Evolutionary conservation across 1,284 basidiomycete species (phyloP), one percentile per base, ranked within the genome.

Genomic region (Leccinum pachyderme): DNA sequence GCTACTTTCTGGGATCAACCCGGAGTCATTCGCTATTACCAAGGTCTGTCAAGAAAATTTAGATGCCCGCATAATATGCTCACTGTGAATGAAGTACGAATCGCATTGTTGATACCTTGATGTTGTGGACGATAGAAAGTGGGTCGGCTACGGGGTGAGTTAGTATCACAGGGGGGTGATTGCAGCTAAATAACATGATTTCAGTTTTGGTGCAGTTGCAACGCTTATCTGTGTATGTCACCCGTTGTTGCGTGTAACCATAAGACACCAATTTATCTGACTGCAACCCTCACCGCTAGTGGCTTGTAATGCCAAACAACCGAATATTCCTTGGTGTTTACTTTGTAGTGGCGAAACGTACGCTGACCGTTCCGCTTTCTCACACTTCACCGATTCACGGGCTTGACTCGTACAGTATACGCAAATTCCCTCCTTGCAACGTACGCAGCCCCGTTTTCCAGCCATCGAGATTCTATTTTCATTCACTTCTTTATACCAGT

Each of bases 51-150:
- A 27, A 45, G 13, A 9, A 45, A 5, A 45, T 7, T 27, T 45
- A 7, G 4, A 41, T 41, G 12, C 24, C 5, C 1, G 0, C 5
- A 39, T 11, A 9, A 24, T 18, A 24, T 33, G 15, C 44, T 49
- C 7, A 52, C 13, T 43, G 28, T 32, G 15, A 7, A 5, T 51
- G 28, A 25, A 79, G 77, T 27, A 75, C 80, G 67, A 73, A 76
- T 46, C 71, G 72, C 22, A 66, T 80, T n/a, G 68, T 82, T 9
- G 77, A 81, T 52, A 65, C 67, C 1, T 65, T 82, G 18, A 80
- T 75, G 24, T 51, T 81, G 3, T 81, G 81, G 58, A 77, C 79
- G 1, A 65, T 82, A 3, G 78, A 81, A 56, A 82, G 75, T 11
- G 81, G 80, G 2, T 66, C 73, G 2, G 57, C 79, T 9, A 81